A percentile compares a stretch with the other conserved stretches of the same genome.
These are phyloP conservation scores for Avena insularis DNA, from an alignment of 176 grass and related monocot species.

Conservation along the genomic window DNA sequence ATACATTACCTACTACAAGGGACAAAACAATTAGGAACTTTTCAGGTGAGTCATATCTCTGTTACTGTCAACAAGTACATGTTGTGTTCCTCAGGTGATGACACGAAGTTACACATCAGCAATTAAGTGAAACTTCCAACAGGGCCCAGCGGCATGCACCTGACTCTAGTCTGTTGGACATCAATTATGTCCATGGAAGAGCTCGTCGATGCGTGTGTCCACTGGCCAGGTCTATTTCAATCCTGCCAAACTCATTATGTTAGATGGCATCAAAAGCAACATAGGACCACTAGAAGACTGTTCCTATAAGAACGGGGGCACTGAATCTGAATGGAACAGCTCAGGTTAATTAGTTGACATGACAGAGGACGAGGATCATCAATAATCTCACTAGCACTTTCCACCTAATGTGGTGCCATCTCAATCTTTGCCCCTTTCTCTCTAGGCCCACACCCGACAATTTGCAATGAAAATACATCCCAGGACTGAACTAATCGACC, in stretches of 20 bases:
- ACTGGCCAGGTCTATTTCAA: slow-evolving; percentile 47
- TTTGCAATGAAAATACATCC: slow-evolving; percentile 13
- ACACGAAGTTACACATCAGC: slow-evolving; percentile 18
- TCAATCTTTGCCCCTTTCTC: neutral
- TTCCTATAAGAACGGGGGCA: slow-evolving; percentile 9
- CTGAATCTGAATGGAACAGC: slow-evolving; percentile 49
- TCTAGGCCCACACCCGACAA: slow-evolving; percentile 19
- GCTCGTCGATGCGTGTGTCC: slow-evolving; percentile 30
- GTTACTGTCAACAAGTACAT: slow-evolving; percentile 39
- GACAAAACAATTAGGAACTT: slow-evolving; percentile 30
- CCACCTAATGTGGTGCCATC: slow-evolving; percentile 13
- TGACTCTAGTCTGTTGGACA: slow-evolving; percentile 36
- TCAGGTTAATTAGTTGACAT: slow-evolving; percentile 23
- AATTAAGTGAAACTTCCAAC: slow-evolving; percentile 27
- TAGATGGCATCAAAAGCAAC: slow-evolving; percentile 49
- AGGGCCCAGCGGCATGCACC: neutral
- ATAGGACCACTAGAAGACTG: slow-evolving; percentile 37
- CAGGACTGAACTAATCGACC: slow-evolving; percentile 13
- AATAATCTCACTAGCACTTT: slow-evolving; percentile 29
- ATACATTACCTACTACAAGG: slow-evolving; percentile 40
- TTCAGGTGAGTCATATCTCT: slow-evolving; percentile 19
- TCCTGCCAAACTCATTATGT: slow-evolving; percentile 51
- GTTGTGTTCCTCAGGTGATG: slow-evolving; percentile 29
- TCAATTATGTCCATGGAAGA: slow-evolving; percentile 46
- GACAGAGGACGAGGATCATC: neutral